A percentile compares a stretch with the other conserved stretches of the same genome.
Conservation (phyloP, 2,329 filamentous ascomycete species). For the Lomentospora prolificans region DNA sequence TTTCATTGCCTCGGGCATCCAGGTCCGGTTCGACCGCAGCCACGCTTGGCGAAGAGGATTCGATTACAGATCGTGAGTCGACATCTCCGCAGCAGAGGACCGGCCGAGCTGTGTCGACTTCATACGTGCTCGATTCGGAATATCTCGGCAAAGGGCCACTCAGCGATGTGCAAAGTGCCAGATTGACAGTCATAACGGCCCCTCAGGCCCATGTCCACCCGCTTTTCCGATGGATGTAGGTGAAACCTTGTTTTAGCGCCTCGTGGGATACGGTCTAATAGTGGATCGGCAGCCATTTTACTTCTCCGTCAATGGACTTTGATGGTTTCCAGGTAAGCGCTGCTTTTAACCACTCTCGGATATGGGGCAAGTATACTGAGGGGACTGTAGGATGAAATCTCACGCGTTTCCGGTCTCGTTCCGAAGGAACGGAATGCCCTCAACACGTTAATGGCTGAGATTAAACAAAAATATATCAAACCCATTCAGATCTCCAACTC, state of each 20-base stretch:
- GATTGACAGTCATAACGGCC: background rate
- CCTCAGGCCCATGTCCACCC: background rate
- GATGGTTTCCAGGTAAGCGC: background rate
- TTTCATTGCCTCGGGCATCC: background rate
- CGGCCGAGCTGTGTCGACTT: background rate
- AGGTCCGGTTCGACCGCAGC: background rate
- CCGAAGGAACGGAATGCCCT: background rate
- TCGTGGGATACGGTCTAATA: no score
- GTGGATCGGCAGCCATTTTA: background rate
- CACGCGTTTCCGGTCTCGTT: background rate
- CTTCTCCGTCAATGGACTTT: background rate
- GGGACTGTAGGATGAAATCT: background rate
- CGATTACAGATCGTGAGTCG: background rate
- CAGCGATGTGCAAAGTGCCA: background rate
- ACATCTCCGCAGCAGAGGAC: background rate
- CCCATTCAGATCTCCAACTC: background rate
- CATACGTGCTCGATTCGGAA: background rate
- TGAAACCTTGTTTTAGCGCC: no score
- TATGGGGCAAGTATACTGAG: background rate
- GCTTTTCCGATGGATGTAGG: slow-evolving; percentile 5
- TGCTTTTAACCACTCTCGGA: background rate
- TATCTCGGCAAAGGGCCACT: background rate
- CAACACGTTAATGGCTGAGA: background rate
- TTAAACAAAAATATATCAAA: background rate
- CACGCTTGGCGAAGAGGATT: background rate